Percentiles rank a stretch among this genome's conserved stretches.
Evolutionary conservation across 2,329 filamentous ascomycete species (phyloP).

Genomic region (Apiospora kogelbergensis): DNA sequence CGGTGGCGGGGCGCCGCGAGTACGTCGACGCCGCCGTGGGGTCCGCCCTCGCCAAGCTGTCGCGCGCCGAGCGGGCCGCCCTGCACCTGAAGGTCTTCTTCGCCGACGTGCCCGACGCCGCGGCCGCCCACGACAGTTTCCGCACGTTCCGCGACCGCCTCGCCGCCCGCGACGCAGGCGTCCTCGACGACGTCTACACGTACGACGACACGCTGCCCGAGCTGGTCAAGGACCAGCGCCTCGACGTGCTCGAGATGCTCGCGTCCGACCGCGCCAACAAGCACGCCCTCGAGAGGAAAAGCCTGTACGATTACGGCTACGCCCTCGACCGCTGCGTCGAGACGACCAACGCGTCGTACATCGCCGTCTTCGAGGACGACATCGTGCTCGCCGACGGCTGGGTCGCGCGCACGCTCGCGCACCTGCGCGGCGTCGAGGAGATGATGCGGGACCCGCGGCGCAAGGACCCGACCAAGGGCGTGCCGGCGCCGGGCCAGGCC

Average conservation of each 20-base stretch:
- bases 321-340: conserved; percentile 25
- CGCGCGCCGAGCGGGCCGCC: conserved; percentile 25
- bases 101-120: conserved; percentile 29
- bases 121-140: conserved; percentile 27
- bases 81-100: conserved; percentile 32
- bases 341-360: conserved; percentile 30
- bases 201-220: conserved; percentile 20
- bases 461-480: conserved; percentile 20
- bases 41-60: conserved; percentile 31
- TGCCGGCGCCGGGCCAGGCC: conserved; percentile 25
- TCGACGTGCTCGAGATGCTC: conserved; percentile 21
- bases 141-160: conserved; percentile 16
- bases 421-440: conserved; percentile 21
- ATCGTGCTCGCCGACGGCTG: conserved; percentile 32
- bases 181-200: conserved; percentile 29
- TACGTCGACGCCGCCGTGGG: conserved; percentile 16
- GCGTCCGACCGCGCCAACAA: conserved; percentile 22
- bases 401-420: conserved; percentile 26
- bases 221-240: conserved; percentile 16
- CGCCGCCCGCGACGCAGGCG: conserved; percentile 25
- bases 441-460: conserved; percentile 30
- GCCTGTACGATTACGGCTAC: conserved; percentile 31
- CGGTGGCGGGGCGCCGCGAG: neutral
- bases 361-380: conserved; percentile 31
- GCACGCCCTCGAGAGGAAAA: conserved; percentile 28